Conservation (phyloP, 1,284 basidiomycete genomes). For the Inonotus hispidus region DNA sequence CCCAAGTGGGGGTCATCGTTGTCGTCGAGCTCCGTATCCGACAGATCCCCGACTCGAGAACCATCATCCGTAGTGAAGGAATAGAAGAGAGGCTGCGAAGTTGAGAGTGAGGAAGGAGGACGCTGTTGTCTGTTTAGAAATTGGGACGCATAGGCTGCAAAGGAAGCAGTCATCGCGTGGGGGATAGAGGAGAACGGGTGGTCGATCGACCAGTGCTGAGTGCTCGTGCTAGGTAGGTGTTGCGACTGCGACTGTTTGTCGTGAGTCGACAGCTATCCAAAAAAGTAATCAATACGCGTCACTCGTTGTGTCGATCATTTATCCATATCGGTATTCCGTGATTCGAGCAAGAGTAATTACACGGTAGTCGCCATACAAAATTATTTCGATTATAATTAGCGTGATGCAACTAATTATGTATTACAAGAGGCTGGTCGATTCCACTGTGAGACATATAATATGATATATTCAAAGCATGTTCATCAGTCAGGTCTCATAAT, state of each 20-base stretch:
- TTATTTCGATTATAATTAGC: too few relatives aligned
- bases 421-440: neutral
- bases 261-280: neutral
- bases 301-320: neutral
- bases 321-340: neutral
- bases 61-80: constrained; percentile 72
- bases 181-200: neutral
- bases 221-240: too few relatives aligned
- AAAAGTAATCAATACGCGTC: constrained; percentile 4
- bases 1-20: constrained; percentile 66
- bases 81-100: constrained; percentile 75
- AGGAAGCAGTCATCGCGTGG: constrained; percentile 46
- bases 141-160: constrained; percentile 64
- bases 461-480: neutral
- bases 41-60: constrained; percentile 44
- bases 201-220: too few relatives aligned
- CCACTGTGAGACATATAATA: neutral
- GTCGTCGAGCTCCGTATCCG: constrained; percentile 53
- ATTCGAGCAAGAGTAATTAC: neutral
- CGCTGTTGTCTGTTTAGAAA: constrained; percentile 51
- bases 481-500: neutral
- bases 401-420: neutral
- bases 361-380: neutral
- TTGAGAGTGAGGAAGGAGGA: constrained; percentile 27
- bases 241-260: neutral